Base-by-base conservation (phyloP, 768 basidiomycete species). In the Boletus rubropictus region DNA sequence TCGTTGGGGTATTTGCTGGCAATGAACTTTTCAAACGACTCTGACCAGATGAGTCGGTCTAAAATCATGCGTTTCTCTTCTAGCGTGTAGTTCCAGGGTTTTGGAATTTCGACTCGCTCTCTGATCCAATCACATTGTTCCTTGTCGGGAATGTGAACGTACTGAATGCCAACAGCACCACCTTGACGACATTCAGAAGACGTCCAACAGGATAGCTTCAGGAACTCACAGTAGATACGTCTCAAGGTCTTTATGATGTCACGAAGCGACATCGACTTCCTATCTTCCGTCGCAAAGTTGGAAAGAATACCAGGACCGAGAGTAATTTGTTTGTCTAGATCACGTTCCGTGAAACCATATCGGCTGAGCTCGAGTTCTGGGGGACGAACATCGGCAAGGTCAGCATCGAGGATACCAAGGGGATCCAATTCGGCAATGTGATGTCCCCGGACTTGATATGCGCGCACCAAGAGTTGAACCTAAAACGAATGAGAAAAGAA, bases 21-120 rank as follows among this genome's bases (percentile, higher is more conserved):
- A 53, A 99, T 93, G 78, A 97, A 99, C 62, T 93, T 93, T 69
- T 99, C 96, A 62, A 98, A 98, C 4, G 89, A 87, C 60, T 98
- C 96, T n/a, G 95, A 98, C 96, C 96, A 99, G 65, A 98, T 97
- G 58, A 97, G 85, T 51, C 96, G 89, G 72, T 99, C 96, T 46
- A 99, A 81, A 54, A 99, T 94, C 89, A 98, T 94, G 39, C 92
- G 85, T 71, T 98, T 99, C 74, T 99, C 96, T 59, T 99, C 96
- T 43, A 94, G 80, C 42, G 88, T 89, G 72, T 98, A 99, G 60
- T 93, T 91, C 92, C 92, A 97, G 7, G 95, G 95, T 59, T 88
- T 85, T 1, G 96, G 96, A 14, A 86, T 84, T 68, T 99, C 96
- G 37, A 98, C 76, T 49, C 96, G 89, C 63, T 93, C 91, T 55